Percentiles rank a stretch among this genome's conserved stretches.
phyloP scores from a whole-genome alignment of 306 rosid species.

The Citrullus amarus region DNA sequence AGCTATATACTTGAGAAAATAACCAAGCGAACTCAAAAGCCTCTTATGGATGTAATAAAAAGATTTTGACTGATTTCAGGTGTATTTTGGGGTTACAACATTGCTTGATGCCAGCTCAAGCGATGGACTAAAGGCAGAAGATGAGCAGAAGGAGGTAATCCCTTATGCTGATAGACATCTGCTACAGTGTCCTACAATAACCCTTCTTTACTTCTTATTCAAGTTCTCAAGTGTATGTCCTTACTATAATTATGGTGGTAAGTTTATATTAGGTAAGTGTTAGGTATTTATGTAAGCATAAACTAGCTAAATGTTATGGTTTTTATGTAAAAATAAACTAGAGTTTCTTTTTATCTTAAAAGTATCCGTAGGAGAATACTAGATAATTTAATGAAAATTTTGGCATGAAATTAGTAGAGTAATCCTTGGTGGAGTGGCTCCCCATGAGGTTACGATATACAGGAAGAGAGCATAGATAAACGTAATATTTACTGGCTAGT shows the following conservation, averaged over 20 bases:
- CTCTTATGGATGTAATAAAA: constrained; percentile 8
- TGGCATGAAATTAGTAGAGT: neutral
- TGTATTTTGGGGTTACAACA: constrained; percentile 90
- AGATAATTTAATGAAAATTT: neutral
- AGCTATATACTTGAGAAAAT: neutral
- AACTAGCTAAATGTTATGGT: neutral
- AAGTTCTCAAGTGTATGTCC: neutral
- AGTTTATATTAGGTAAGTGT: neutral
- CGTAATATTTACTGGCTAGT: neutral
- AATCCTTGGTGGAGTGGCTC: neutral
- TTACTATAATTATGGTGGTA: neutral
- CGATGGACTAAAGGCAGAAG: constrained; percentile 68
- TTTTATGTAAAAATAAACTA: neutral
- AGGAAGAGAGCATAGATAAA: neutral
- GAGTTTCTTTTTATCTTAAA: neutral
- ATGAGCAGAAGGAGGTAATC: constrained; percentile 90
- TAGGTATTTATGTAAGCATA: neutral
- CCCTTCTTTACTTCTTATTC: constrained; percentile 7
- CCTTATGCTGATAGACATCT: constrained; percentile 9
- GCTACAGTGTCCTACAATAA: neutral
- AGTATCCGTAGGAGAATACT: neutral
- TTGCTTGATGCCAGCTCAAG: constrained; percentile 77
- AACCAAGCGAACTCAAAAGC: constrained; percentile 1
- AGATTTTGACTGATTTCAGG: constrained; percentile 31
- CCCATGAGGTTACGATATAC: neutral